Base-by-base conservation (phyloP, 108 stramenopile genomes). In the Conticribra guillardii region DNA sequence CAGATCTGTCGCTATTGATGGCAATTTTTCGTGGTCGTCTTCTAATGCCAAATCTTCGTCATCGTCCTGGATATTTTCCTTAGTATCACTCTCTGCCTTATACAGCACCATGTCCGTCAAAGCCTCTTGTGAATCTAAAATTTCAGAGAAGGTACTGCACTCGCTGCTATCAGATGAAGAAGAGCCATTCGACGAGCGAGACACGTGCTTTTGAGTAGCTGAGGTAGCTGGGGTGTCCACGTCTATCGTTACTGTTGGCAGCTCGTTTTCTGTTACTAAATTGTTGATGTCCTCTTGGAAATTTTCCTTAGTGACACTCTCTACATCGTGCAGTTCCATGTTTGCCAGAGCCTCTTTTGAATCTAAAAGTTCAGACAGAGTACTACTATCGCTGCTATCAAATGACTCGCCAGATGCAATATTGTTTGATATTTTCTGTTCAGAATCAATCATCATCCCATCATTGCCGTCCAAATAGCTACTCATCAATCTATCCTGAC, bases 291-390 rank as follows among this genome's bases (percentile, higher is more conserved):
- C 41, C 44, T 54, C 24, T 49, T 17, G 0, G 22, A 46, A 29
- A 22, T 4, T 54, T 65, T 34, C 56, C 29, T 63, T 55, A 1
- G 44, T 15, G 23, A n/a, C n/a, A n/a, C n/a, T n/a, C n/a, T 34
- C 51, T 30, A 31, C 24, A 19, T 7, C 31, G 52, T 68, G 62
- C 19, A 69, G 9, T 16, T 67, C 75, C 67, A 69, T 68, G 11
- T 27, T 68, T 59, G 54, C 55, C 34, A 76, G 54, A 48, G 67
- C 74, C 45, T 54, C 41, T 56, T 63, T 68, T 18, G 75, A 76
- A 17, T 62, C 54, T 14, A 57, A 50, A 28, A 76, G 54, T 48
- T 63, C 61, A 15, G 70, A 71, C 33, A 64, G 21, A 23, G 67
- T 46, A 32, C 75, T 65, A 11, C 55, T 60, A 18, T 54, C 54